These are phyloP conservation scores for Hansenula anomala DNA, from an alignment of 1,139 yeast genomes.

Conservation along the genomic window DNA sequence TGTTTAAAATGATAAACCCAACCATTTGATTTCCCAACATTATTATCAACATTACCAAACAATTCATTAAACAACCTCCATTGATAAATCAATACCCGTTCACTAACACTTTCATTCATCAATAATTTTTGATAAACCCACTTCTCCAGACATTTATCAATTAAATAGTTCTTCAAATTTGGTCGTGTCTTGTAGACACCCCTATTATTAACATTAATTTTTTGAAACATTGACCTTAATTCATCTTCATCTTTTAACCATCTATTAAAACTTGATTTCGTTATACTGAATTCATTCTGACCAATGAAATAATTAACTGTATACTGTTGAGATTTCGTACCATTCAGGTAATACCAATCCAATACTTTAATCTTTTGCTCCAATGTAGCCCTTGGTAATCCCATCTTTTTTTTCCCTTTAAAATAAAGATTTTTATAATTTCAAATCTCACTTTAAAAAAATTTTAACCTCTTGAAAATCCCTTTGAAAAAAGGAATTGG, in stretches of 20 bases:
- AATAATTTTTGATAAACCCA: constrained; percentile 28
- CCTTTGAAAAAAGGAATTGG: background rate
- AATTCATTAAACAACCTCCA: constrained; percentile 23
- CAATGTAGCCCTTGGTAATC: constrained; percentile 29
- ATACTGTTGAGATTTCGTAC: constrained; percentile 25
- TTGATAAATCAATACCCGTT: constrained; percentile 23
- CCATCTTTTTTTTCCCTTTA: background rate
- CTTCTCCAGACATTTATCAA: constrained; percentile 27
- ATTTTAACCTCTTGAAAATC: background rate
- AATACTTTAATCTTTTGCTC: constrained; percentile 30
- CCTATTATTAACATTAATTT: constrained; percentile 19
- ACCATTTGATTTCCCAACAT: constrained; percentile 26
- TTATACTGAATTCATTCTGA: constrained; percentile 25
- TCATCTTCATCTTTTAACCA: constrained; percentile 28
- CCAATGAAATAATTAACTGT: constrained; percentile 27
- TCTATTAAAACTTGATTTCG: constrained; percentile 30
- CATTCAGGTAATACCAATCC: constrained; percentile 27
- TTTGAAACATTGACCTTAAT: constrained; percentile 22
- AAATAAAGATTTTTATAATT: background rate
- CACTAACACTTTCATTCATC: constrained; percentile 21
- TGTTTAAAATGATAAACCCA: constrained; percentile 33
- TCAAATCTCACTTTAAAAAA: too few relatives aligned
- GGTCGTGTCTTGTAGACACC: constrained; percentile 25
- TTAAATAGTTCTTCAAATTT: constrained; percentile 23
- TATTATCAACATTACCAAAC: constrained; percentile 3